Evolutionary conservation across 352 stramenopile genomes (phyloP).

Genomic region (Elongisporangium undulatum): DNA sequence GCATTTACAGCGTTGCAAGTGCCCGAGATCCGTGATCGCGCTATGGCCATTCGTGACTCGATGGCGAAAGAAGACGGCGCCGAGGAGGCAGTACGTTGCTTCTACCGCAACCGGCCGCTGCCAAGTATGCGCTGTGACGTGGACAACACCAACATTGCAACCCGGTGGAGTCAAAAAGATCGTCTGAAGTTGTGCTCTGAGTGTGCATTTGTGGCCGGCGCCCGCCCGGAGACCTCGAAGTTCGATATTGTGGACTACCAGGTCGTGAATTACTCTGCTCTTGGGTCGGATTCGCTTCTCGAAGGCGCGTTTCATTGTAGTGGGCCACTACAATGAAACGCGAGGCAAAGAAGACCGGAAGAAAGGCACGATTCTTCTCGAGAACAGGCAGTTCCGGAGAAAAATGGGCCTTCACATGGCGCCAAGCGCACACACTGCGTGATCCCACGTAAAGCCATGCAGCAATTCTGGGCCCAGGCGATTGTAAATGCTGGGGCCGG

Average conservation of each 20-base stretch:
- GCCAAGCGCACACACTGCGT: no score
- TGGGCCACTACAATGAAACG: no score
- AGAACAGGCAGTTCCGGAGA: no score
- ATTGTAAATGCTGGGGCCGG: no score
- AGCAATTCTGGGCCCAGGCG: no score
- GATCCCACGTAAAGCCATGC: no score
- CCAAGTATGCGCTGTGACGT: constrained; percentile 85
- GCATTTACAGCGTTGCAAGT: constrained; percentile 54
- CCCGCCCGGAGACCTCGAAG: constrained; percentile 32
- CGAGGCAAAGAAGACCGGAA: no score
- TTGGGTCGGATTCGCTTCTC: constrained; percentile 32
- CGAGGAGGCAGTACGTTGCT: constrained; percentile 68
- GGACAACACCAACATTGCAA: constrained; percentile 30
- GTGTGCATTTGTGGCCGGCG: constrained; percentile 44
- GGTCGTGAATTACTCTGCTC: constrained; percentile 45
- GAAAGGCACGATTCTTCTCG: no score
- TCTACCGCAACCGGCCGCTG: constrained; percentile 78
- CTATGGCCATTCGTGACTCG: constrained; percentile 33
- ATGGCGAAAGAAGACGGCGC: constrained; percentile 85
- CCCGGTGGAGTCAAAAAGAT: constrained; percentile 46
- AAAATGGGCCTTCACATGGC: no score
- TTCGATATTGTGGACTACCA: constrained; percentile 48
- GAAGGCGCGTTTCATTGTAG: no score
- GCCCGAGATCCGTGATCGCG: constrained; percentile 35
- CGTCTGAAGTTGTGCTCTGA: constrained; percentile 46